Evolutionary conservation across 345 rosid genomes (phyloP).

Genomic region (Salix exigua): DNA sequence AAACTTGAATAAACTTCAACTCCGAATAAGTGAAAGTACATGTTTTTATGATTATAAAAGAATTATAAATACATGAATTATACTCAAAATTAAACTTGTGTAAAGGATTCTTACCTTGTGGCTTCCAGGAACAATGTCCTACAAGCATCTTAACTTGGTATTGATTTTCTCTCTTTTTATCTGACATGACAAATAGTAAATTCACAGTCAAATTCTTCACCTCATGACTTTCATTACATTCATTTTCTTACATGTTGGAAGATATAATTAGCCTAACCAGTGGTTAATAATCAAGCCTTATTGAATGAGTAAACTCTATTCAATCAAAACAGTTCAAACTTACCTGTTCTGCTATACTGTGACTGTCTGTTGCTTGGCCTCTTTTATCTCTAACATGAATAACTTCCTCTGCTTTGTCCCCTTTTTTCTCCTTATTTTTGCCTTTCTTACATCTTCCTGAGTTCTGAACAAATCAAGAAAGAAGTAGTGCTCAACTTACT

Average conservation of each 20-base stretch:
- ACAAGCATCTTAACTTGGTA: constrained; percentile 25
- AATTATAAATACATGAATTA: not conserved
- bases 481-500: not conserved
- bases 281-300: not conserved
- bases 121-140: constrained; percentile 33
- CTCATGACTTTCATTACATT: not conserved
- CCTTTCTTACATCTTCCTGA: constrained; percentile 13
- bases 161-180: constrained; percentile 32
- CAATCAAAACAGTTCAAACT: not conserved
- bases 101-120: constrained; percentile 14
- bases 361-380: constrained; percentile 67
- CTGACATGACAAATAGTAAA: constrained; percentile 7
- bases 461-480: constrained; percentile 1
- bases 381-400: constrained; percentile 59
- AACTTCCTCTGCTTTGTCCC: constrained; percentile 11
- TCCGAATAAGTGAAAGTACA: not conserved
- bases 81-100: not conserved
- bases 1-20: not conserved
- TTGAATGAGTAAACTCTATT: not conserved
- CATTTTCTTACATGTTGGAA: not conserved
- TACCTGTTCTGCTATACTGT: constrained; percentile 63
- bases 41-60: not conserved
- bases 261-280: not conserved
- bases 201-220: not conserved
- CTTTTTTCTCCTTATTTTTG: constrained; percentile 9